Evolutionary conservation across 768 basidiomycete genomes (phyloP), one percentile per base, ranked within the genome.

Genomic region (Russula sp.): DNA sequence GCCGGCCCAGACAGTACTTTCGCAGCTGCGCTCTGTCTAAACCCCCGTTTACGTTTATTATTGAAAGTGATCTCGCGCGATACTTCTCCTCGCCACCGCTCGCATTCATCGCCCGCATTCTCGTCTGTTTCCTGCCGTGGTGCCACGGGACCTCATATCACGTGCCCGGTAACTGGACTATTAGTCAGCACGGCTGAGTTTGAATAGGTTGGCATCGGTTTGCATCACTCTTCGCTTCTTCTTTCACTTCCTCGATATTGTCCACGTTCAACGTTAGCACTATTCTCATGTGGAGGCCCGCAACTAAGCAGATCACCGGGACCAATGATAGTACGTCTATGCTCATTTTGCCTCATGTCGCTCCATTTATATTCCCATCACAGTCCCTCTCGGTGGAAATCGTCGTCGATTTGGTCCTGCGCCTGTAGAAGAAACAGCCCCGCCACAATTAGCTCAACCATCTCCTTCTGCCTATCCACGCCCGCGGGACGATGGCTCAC

Each of bases 351-450:
- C 53, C 30, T 36, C 60, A 65, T 62, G 48, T 63, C 13, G 32
- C 48, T 32, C 5, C 44, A 48, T 57, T 44, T 50, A 67, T 48
- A 63, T 64, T 56, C 48, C n/a, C n/a, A 36, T 52, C 69, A 67
- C 67, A 75, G 88, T 85, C 70, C 94, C 94, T 1, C 84, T 97
- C 63, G 92, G 64, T 24, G 64, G 91, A 57, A 83, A 86, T 71
- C 88, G 90, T 72, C 90, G 94, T 73, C 88, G 94, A 61, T 97
- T 97, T 77, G 94, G 94, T 57, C 89, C 92, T 53, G 88, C 89
- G 32, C 89, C 91, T 5, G 79, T 84, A 44, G 94, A 95, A 73
- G 93, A 94, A 72, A 79, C 76, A 30, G 84, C 86, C 22, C 89
- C 91, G 30, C 91, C 92, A 68, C 90, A 92, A 71, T 85, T 92